Evolutionary conservation across 768 basidiomycete species (phyloP).

Genomic region (Termitomyces sp.): DNA sequence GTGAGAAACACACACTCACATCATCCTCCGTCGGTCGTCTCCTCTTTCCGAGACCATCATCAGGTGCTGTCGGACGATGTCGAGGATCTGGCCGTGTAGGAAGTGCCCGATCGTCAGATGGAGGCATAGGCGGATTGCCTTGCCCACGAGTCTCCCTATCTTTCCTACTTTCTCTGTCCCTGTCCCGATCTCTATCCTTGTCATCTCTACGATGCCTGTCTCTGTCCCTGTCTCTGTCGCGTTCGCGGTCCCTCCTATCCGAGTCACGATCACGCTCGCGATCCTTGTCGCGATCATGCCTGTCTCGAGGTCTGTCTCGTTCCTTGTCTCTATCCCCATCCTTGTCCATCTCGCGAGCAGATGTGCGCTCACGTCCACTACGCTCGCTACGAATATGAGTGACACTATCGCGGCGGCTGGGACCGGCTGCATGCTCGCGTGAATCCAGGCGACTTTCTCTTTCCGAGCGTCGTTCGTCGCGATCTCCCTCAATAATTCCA

Average conservation of each 20-base stretch:
- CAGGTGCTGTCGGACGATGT: slow-evolving; percentile 40
- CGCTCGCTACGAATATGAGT: slow-evolving; percentile 49
- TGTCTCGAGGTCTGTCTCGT: slow-evolving; percentile 37
- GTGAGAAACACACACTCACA: slow-evolving; percentile 34
- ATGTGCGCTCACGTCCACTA: slow-evolving; percentile 34
- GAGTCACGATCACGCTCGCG: slow-evolving; percentile 55
- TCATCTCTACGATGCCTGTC: slow-evolving; percentile 20
- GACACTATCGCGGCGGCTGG: slow-evolving; percentile 42
- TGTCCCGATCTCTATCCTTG: slow-evolving; percentile 44
- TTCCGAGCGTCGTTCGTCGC: slow-evolving; percentile 50
- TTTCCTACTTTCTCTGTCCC: slow-evolving; percentile 58
- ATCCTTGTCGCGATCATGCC: slow-evolving; percentile 52
- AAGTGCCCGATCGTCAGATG: slow-evolving; percentile 48
- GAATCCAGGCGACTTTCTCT: slow-evolving; percentile 43
- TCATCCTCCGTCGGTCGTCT: slow-evolving; percentile 68
- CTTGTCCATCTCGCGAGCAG: slow-evolving; percentile 35
- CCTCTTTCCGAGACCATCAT: slow-evolving; percentile 72
- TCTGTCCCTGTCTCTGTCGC: slow-evolving; percentile 45
- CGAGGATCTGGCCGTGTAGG: slow-evolving; percentile 59
- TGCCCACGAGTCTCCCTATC: slow-evolving; percentile 47
- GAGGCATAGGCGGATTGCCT: slow-evolving; percentile 22
- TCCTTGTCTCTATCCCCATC: slow-evolving; percentile 43
- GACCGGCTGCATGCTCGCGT: slow-evolving; percentile 32
- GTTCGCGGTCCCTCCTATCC: slow-evolving; percentile 50
- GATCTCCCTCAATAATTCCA: slow-evolving; percentile 37